Conservation (phyloP, 805 yeast genomes). For the Blastobotrys chiropterorum region DNA sequence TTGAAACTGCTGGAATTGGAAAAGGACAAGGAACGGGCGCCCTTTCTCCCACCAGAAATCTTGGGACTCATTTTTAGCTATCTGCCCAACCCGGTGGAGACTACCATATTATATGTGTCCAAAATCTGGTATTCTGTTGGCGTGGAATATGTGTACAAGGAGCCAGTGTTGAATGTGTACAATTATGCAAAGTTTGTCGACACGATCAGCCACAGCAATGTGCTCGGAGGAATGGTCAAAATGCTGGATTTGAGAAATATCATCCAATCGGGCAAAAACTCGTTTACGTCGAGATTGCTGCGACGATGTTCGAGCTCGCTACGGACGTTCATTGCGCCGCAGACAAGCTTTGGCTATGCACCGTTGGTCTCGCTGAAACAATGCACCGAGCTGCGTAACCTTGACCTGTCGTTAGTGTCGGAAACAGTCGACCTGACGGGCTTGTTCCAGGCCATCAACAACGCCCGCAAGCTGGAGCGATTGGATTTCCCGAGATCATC, state of each 20-base stretch:
- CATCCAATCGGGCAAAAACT: conserved; percentile 87
- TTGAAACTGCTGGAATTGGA: conserved; percentile 13
- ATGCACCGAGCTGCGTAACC: conserved; percentile 55
- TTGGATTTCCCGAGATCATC: conserved; percentile 88
- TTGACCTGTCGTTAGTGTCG: conserved; percentile 81
- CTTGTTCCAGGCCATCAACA: conserved; percentile 66
- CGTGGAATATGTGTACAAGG: conserved; percentile 56
- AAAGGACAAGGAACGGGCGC: conserved; percentile 10
- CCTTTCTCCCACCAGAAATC: conserved; percentile 44
- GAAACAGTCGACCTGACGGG: conserved; percentile 83
- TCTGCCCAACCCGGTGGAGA: conserved; percentile 33
- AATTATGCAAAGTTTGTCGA: conserved; percentile 74
- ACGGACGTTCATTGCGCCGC: conserved; percentile 79
- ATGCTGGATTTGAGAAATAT: conserved; percentile 70
- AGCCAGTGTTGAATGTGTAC: conserved; percentile 56
- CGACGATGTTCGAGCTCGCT: conserved; percentile 67
- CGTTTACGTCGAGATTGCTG: conserved; percentile 75
- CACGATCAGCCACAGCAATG: conserved; percentile 44
- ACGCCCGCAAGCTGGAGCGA: conserved; percentile 57
- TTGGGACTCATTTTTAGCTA: conserved; percentile 35
- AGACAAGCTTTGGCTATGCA: conserved; percentile 87
- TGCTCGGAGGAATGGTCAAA: conserved; percentile 55
- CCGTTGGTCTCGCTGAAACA: conserved; percentile 76
- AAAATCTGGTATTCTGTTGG: conserved; percentile 54
- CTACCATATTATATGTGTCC: conserved; percentile 54